These are phyloP conservation scores for Linderina pennispora DNA, from an alignment of 192 early-diverging fungal species.

Conservation along the genomic window DNA sequence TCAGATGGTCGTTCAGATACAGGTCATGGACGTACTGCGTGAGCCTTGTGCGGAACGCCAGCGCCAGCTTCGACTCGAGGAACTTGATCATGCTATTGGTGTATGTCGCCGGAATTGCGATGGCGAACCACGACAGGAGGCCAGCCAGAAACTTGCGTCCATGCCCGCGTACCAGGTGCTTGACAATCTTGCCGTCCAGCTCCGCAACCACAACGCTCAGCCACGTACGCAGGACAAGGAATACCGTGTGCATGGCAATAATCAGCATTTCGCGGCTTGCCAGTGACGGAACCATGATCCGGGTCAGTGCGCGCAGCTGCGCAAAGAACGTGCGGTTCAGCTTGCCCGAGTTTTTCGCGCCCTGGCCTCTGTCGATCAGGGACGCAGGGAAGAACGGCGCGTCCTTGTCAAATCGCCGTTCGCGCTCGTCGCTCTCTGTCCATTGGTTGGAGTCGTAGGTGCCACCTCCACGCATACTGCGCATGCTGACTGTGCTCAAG, in stretches of 20 bases:
- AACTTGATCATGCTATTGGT: conserved; percentile 92
- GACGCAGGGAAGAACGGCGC: conserved; percentile 21
- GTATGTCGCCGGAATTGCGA: conserved; percentile 93
- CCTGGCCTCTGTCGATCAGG: conserved; percentile 6
- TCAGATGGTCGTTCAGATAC: conserved; percentile 83
- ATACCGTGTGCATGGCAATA: conserved; percentile 73
- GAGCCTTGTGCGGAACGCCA: conserved; percentile 79
- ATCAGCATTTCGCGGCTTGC: conserved; percentile 75
- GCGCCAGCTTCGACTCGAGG: conserved; percentile 51
- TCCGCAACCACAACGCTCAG: conserved; percentile 87
- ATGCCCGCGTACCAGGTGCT: conserved; percentile 85
- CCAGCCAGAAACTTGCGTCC: conserved; percentile 69
- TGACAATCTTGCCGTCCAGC: conserved; percentile 91
- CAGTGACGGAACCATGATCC: conserved; percentile 76
- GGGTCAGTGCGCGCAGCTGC: conserved; percentile 67
- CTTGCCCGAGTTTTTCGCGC: conserved; percentile 3
- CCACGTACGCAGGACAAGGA: conserved; percentile 87
- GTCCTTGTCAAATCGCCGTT: conserved; percentile 37
- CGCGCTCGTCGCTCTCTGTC: conserved; percentile 39
- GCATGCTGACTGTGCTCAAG: conserved; percentile 33
- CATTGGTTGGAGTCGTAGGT: conserved; percentile 26
- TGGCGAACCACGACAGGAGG: conserved; percentile 84
- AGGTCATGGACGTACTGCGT: conserved; percentile 85
- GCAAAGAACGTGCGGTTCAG: conserved; percentile 34
- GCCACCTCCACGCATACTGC: conserved; percentile 20